These are phyloP conservation scores for Cadophora luteo-olivacea DNA, from an alignment of 2,329 filamentous ascomycete species.

Conservation along the genomic window DNA sequence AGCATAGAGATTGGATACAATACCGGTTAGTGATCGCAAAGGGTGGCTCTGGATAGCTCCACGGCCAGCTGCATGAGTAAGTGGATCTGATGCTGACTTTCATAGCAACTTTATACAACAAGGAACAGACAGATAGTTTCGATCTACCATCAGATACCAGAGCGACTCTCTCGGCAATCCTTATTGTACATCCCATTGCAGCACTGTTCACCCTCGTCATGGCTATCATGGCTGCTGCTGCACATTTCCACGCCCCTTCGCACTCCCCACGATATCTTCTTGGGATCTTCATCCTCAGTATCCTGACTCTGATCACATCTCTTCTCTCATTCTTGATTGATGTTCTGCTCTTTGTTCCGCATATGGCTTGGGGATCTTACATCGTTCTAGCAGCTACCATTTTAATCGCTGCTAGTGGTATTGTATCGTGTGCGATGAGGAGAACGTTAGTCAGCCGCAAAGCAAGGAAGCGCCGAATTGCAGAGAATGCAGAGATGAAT, in stretches of 20 bases:
- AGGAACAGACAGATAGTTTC: constrained; percentile 51
- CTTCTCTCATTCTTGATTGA: constrained; percentile 92
- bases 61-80: neutral
- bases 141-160: constrained; percentile 60
- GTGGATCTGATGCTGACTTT: constrained; percentile 24
- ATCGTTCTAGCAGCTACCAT: constrained; percentile 90
- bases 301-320: constrained; percentile 83
- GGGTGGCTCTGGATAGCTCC: neutral
- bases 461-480: constrained; percentile 89
- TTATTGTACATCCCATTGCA: constrained; percentile 92
- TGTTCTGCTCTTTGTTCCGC: constrained; percentile 91
- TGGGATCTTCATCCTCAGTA: constrained; percentile 81
- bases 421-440: constrained; percentile 94
- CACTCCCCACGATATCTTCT: constrained; percentile 92
- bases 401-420: constrained; percentile 78
- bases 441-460: constrained; percentile 90
- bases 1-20: constrained; percentile 84
- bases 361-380: constrained; percentile 93
- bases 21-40: constrained; percentile 64
- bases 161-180: constrained; percentile 78
- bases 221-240: constrained; percentile 77
- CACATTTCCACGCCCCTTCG: constrained; percentile 86
- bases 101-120: constrained; percentile 39
- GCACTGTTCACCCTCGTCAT: constrained; percentile 85
- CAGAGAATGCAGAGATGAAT: constrained; percentile 96